phyloP scores from a whole-genome alignment of 169 alveolate species.

The Perkinsus olseni region DNA sequence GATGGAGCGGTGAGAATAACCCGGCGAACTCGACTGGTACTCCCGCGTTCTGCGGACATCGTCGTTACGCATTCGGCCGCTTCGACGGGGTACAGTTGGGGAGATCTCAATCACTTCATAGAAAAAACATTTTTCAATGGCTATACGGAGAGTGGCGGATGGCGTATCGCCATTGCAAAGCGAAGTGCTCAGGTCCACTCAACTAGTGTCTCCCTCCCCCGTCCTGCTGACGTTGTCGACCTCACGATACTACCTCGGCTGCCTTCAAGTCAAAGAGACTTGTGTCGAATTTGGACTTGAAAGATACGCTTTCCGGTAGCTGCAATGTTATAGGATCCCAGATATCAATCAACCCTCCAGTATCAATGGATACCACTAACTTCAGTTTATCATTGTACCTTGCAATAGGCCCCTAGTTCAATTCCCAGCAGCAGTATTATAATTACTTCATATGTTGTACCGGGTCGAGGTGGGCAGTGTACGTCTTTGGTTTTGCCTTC shows the following conservation, averaged over 20 bases:
- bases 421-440: not conserved
- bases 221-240: too few relatives aligned
- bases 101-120: too few relatives aligned
- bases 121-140: too few relatives aligned
- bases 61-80: too few relatives aligned
- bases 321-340: slow-evolving; percentile 58
- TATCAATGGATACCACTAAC: slow-evolving; percentile 54
- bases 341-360: slow-evolving; percentile 60
- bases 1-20: too few relatives aligned
- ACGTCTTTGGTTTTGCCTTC: not conserved
- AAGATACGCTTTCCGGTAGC: slow-evolving; percentile 38
- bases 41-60: too few relatives aligned
- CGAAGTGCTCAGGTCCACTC: too few relatives aligned
- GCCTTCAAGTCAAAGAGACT: slow-evolving; percentile 20
- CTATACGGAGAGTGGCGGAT: too few relatives aligned
- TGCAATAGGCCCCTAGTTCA: slow-evolving; percentile 28
- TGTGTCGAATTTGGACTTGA: slow-evolving; percentile 30
- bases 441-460: not conserved
- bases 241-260: not conserved
- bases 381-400: slow-evolving; percentile 39
- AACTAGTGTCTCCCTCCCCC: too few relatives aligned
- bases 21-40: too few relatives aligned
- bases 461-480: not conserved
- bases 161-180: too few relatives aligned
- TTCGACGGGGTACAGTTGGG: too few relatives aligned